Evolutionary conservation across 495 filamentous ascomycete genomes (phyloP), one percentile per base, ranked within the genome.

Genomic region (Aspergillus cavernicola): DNA sequence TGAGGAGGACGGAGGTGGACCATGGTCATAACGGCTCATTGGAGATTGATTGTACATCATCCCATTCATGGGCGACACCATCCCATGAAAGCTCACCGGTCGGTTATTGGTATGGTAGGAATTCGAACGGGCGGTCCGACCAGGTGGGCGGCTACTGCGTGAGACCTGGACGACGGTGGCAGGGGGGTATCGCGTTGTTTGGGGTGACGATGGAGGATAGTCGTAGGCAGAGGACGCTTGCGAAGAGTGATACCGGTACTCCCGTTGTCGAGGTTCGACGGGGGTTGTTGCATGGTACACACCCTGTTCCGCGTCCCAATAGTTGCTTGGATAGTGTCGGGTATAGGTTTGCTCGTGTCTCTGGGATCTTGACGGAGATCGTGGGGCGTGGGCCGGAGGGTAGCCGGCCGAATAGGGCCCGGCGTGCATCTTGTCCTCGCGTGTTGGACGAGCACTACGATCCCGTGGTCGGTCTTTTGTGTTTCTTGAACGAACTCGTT

Each of bases 21-120:
- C 69, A 52, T 63, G 61, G 4, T 74, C 71, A 45, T 68, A 69
- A 43, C 46, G 66, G 52, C 56, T 52, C 41, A 65, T 52, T 16
- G 58, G 65, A 33, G 59, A 57, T 37, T 63, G 52, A 35, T 45
- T 53, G 42, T 74, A 75, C 60, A 72, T 61, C 43, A 68, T 39
- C 35, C 62, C 60, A 13, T 46, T 39, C 64, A 69, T 63, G 42
- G 59, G 53, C 32, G 65, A 63, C 50, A 67, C 59, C 43, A 67
- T 65, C 13, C 65, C 74, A 57, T 80, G 75, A 50, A 67, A 72
- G 49, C 76, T 78, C 53, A 73, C 55, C 15, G 75, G 73, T 47
- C 75, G 66, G 39, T 60, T 62, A 50, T 58, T 63, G 41, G 66
- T 23, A 49, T 73, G 62, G 48, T 72, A 69, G 6, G 69, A 60